A percentile compares a stretch with the other conserved stretches of the same genome.
phyloP scores from a whole-genome alignment of 2,329 filamentous ascomycete species.

The Verticillium klebahnii region DNA sequence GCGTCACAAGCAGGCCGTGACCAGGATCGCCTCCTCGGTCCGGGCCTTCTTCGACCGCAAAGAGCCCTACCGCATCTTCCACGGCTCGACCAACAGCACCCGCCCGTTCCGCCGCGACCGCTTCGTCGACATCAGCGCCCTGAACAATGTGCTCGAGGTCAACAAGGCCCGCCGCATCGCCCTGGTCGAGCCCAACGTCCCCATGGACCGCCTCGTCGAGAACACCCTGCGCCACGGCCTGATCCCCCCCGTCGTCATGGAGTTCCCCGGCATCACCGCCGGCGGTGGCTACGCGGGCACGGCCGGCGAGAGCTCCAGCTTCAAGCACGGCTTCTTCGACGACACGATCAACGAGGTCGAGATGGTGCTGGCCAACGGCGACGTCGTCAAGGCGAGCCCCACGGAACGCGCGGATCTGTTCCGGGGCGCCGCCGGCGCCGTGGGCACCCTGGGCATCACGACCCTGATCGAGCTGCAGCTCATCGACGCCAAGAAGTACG shows the following conservation, averaged over 20 bases:
- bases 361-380: constrained; percentile 65
- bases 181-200: constrained; percentile 70
- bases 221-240: constrained; percentile 60
- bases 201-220: constrained; percentile 68
- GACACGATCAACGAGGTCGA: constrained; percentile 59
- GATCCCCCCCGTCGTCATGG: constrained; percentile 69
- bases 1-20: constrained; percentile 43
- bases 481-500: constrained; percentile 54
- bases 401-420: constrained; percentile 52
- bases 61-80: constrained; percentile 67
- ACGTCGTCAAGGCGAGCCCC: constrained; percentile 46
- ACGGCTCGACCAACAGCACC: constrained; percentile 75
- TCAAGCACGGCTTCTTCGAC: constrained; percentile 69
- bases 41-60: constrained; percentile 41
- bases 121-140: constrained; percentile 60
- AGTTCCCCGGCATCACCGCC: constrained; percentile 71
- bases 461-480: constrained; percentile 63
- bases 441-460: constrained; percentile 64
- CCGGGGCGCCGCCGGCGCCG: constrained; percentile 58
- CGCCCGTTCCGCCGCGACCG: constrained; percentile 42
- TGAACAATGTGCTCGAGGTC: constrained; percentile 61
- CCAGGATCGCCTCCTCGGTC: constrained; percentile 41
- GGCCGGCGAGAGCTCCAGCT: constrained; percentile 65
- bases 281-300: constrained; percentile 69
- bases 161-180: constrained; percentile 51